These are phyloP conservation scores for Aureobasidium musti DNA, from an alignment of 2,329 filamentous ascomycete species.

Conservation along the genomic window DNA sequence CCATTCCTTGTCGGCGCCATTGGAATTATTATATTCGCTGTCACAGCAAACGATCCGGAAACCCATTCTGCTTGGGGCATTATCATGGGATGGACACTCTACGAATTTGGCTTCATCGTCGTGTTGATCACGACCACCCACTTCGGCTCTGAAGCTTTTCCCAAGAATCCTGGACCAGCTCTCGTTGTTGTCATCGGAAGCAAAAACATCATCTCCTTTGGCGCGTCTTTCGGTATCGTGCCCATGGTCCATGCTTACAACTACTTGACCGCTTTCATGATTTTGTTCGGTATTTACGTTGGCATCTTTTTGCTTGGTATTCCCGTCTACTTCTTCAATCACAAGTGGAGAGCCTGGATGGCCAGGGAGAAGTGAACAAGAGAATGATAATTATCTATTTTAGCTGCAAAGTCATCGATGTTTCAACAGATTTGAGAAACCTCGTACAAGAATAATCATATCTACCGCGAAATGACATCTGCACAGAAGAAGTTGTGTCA, in stretches of 20 bases:
- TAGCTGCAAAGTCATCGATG: no score
- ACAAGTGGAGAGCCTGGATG: constrained; percentile 19
- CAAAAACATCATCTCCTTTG: constrained; percentile 44
- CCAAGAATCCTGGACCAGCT: constrained; percentile 40
- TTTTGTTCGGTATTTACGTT: constrained; percentile 33
- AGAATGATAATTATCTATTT: no score
- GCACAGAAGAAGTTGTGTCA: no score
- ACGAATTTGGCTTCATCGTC: constrained; percentile 36
- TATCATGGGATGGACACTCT: constrained; percentile 39
- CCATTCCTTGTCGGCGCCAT: constrained; percentile 40
- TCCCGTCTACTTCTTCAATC: constrained; percentile 38
- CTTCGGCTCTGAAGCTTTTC: constrained; percentile 39
- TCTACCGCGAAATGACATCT: no score
- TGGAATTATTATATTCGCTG: constrained; percentile 41
- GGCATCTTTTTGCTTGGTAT: constrained; percentile 37
- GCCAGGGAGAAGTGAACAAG: background rate
- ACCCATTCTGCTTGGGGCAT: constrained; percentile 35
- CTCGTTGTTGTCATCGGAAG: constrained; percentile 41
- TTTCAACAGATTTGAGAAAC: no score
- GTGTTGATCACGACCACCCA: constrained; percentile 39
- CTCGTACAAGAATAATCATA: no score
- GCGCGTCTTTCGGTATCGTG: constrained; percentile 39
- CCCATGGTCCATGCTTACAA: constrained; percentile 39
- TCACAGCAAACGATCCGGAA: constrained; percentile 36
- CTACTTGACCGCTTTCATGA: constrained; percentile 36